A percentile compares a stretch with the other conserved stretches of the same genome.
phyloP scores from a whole-genome alignment of 805 yeast species.

The Groenewaldozyma tartarivorans region DNA sequence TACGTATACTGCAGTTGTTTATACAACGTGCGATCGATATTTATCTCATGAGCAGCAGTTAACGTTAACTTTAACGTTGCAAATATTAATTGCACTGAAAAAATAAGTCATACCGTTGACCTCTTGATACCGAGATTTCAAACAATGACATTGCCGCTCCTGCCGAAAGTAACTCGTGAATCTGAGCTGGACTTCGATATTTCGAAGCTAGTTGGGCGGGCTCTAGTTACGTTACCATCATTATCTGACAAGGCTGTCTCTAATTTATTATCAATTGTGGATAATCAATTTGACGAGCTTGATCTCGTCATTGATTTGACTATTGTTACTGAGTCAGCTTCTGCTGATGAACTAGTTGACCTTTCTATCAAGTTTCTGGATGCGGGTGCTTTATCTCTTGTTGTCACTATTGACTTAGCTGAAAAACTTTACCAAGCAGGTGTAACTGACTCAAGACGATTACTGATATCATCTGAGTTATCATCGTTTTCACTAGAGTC shows the following conservation, averaged over 20 bases:
- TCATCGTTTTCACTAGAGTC: constrained; percentile 4
- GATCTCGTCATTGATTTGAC: not conserved
- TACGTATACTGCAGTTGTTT: too few species aligned
- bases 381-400: constrained; percentile 44
- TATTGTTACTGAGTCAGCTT: constrained; percentile 3
- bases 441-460: constrained; percentile 42
- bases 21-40: too few species aligned
- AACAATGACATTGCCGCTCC: constrained; percentile 6
- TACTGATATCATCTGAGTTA: constrained; percentile 20
- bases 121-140: too few species aligned
- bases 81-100: too few species aligned
- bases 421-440: constrained; percentile 35
- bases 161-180: constrained; percentile 1
- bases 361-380: constrained; percentile 50
- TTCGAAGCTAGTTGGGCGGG: constrained; percentile 6
- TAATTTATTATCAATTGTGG: not conserved
- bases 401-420: constrained; percentile 29
- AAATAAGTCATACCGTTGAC: too few species aligned
- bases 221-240: constrained; percentile 2
- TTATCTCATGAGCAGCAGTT: too few species aligned
- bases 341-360: constrained; percentile 15
- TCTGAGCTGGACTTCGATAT: not conserved
- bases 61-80: too few species aligned
- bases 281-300: constrained; percentile 1
- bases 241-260: not conserved